Base-by-base conservation (phyloP, 345 rosid genomes). In the Eucalyptus curtisii region DNA sequence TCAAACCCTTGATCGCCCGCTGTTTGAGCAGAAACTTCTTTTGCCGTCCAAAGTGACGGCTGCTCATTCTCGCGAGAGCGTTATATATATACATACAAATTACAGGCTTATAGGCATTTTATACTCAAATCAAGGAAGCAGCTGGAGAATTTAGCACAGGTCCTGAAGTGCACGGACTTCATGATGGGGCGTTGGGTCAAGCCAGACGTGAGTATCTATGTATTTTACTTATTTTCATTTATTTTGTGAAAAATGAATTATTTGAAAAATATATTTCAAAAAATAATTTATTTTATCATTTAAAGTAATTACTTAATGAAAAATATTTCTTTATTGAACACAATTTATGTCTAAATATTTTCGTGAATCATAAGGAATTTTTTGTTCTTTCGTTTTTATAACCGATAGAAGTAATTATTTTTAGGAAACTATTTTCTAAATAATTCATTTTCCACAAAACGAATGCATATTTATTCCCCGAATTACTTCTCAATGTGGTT, bases 111-210 rank as follows among this genome's bases (percentile, higher is more conserved):
- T 10, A 76, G 37, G 82, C 45, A 37, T 20, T 40, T 71, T 3
- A 37, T 76, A 37, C 47, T 40, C 24, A 37, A 10, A 37, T 42
- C 47, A 40, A 76, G 84, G 84, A 76, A 40, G 84, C 84, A 22
- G 84, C 47, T 11, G 47, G 30, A 76, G 47, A 76, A 76, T 76
- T 40, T 20, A 20, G 84, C 47, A 6, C 84, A 22, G 16, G 2
- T 40, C 48, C 76, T 37, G 82, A 76, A 37, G 47, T 20, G 84
- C 84, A 76, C 84, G 47, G 27, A 76, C 9, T 76, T 40, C 84
- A 30, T 17, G 30, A 93, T 96, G 97, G 97, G 95, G 88, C 97
- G 95, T 68, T 95, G 97, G 97, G 91, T 95, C 87, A 96, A 89
- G 91, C 97, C 97, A 76, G 97, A 96, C 94, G 97, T 94, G 91